These are phyloP conservation scores for Verticillium isaacii DNA, from an alignment of 2,329 filamentous ascomycete genomes.

Conservation along the genomic window DNA sequence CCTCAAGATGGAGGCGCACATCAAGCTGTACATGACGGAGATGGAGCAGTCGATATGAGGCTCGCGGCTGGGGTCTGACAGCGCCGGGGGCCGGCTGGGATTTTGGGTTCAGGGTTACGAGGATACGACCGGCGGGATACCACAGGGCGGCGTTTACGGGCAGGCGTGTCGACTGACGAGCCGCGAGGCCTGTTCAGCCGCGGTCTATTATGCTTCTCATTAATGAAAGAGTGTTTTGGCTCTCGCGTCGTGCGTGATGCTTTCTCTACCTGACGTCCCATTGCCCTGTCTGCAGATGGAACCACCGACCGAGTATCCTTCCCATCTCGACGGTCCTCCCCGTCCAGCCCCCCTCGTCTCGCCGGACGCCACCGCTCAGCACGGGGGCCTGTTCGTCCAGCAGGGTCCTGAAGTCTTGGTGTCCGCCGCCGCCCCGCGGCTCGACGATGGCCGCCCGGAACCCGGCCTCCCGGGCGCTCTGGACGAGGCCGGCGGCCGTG, in stretches of 20 bases:
- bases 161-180: conserved; percentile 8
- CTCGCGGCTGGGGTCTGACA: conserved; percentile 18
- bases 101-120: conserved; percentile 3
- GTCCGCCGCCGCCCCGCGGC: conserved; percentile 24
- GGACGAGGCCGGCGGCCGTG: conserved; percentile 58
- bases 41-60: conserved; percentile 79
- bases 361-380: conserved; percentile 50
- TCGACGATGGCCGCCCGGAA: conserved; percentile 45
- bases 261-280: conserved; percentile 21
- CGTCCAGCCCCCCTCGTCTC: conserved; percentile 49
- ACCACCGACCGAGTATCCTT: conserved; percentile 62
- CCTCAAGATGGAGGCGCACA: conserved; percentile 94
- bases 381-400: conserved; percentile 53
- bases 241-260: not conserved
- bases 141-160: conserved; percentile 35
- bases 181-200: not conserved
- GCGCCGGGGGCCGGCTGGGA: not conserved
- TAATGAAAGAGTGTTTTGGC: not conserved
- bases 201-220: not conserved
- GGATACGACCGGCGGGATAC: conserved; percentile 24
- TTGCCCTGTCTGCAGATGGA: conserved; percentile 40
- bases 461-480: conserved; percentile 45
- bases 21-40: conserved; percentile 96
- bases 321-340: conserved; percentile 54
- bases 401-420: conserved; percentile 29